Evolutionary conservation across 768 basidiomycete species (phyloP), one percentile per base, ranked within the genome.

Genomic region (Termitomyces sp.): DNA sequence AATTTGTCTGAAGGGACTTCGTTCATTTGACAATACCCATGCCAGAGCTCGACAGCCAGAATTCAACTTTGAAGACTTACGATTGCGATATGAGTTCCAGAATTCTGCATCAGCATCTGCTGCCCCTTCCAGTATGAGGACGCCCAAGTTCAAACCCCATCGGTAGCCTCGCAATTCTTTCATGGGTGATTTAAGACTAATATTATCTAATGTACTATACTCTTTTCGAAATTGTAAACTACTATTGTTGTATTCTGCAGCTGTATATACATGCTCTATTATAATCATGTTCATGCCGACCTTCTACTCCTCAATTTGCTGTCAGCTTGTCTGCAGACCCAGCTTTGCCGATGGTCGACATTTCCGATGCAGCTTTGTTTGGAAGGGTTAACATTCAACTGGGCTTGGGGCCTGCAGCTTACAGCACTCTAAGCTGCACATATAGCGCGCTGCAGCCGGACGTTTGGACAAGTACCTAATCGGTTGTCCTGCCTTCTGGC

Each of bases 1-100:
- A 15, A n/a, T 55, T 50, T 36, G 38, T 54, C 15, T 53, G 20
- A 13, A n/a, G 32, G 4, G n/a, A 40, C 13, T 28, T 55, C 20
- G 39, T 22, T 55, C 38, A 18, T n/a, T 20, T 20, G 24, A 52
- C 33, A 15, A 28, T 42, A 22, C 50, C n/a, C 24, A 39, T 28
- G 0, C 52, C 48, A 44, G 55, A 32, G 35, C 59, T 48, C 50
- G 36, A 11, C 44, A 58, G 35, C 61, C 63, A 51, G 24, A 55
- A 6, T 70, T 76, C 16, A 68, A 70, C 55, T 55, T 67, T 11
- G 56, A 59, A 53, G 63, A 65, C 39, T 57, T 80, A 59, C 72
- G 69, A 40, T 70, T 70, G 4, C 69, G 70, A 24, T 79, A 73
- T 64, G 72, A 69, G 9, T 81, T 71, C 58, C 67, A 65, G n/a